Evolutionary conservation across 345 rosid species (phyloP).

Genomic region (Clarkia xantiana): DNA sequence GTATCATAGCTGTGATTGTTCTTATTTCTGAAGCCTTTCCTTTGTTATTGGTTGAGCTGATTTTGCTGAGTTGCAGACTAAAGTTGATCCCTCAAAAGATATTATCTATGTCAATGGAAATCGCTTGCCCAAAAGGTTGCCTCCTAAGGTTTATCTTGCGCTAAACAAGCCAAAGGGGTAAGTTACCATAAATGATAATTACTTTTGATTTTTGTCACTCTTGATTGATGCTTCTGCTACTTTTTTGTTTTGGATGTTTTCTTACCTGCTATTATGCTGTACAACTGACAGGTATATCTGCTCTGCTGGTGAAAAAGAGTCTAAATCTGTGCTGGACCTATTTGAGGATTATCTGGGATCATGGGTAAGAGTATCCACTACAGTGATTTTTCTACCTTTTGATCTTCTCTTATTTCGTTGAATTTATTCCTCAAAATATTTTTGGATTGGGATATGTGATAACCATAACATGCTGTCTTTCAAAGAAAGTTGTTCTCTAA

Average conservation of each 20-base stretch:
- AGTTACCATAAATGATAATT: constrained; percentile 11
- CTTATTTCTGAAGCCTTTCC: background rate
- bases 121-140: constrained; percentile 76
- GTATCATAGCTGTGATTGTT: background rate
- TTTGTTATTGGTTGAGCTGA: background rate
- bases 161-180: constrained; percentile 98
- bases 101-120: constrained; percentile 74
- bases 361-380: constrained; percentile 37
- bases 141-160: constrained; percentile 81
- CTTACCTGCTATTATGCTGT: too few species aligned
- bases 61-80: constrained; percentile 38
- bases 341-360: constrained; percentile 55
- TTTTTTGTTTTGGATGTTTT: constrained; percentile 2
- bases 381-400: background rate
- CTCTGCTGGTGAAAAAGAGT: constrained; percentile 78
- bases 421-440: too few species aligned
- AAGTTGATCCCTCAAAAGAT: constrained; percentile 74
- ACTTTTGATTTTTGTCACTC: background rate
- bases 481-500: too few species aligned
- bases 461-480: too few species aligned
- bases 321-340: constrained; percentile 46
- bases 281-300: constrained; percentile 64
- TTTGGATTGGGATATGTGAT: too few species aligned
- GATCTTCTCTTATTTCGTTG: background rate
- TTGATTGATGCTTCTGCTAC: background rate